Conservation (phyloP, 768 basidiomycete genomes). For the Strobilomyces dryophilus region DNA sequence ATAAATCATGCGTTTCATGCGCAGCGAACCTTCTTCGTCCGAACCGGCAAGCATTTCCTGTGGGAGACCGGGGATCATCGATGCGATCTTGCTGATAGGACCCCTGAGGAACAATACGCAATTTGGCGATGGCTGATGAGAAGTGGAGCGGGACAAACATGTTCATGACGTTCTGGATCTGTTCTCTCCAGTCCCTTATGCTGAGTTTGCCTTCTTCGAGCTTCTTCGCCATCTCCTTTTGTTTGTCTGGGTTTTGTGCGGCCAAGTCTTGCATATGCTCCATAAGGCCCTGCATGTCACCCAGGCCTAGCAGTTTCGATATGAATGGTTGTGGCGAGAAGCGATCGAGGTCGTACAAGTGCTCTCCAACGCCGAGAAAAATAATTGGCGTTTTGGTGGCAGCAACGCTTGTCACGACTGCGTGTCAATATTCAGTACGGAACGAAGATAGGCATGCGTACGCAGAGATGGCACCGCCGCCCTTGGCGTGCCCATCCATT, state of each 20-base stretch:
- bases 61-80: constrained; percentile 97
- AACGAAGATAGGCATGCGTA: constrained; percentile 39
- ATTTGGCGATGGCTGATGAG: constrained; percentile 6
- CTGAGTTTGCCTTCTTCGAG: constrained; percentile 95
- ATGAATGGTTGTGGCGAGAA: constrained; percentile 97
- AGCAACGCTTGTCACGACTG: constrained; percentile 66
- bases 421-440: constrained; percentile 3
- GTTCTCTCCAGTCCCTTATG: constrained; percentile 96
- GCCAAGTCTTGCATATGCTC: constrained; percentile 98
- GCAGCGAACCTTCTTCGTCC: constrained; percentile 86
- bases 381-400: constrained; percentile 98
- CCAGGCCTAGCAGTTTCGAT: constrained; percentile 91
- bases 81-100: constrained; percentile 97
- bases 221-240: constrained; percentile 98
- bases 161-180: constrained; percentile 96
- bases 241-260: constrained; percentile 89
- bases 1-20: constrained; percentile 97
- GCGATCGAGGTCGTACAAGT: constrained; percentile 93
- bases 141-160: constrained; percentile 55
- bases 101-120: constrained; percentile 55
- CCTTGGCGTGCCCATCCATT: constrained; percentile 99
- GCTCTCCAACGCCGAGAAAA: constrained; percentile 97
- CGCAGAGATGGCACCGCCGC: constrained; percentile 99
- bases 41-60: constrained; percentile 88
- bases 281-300: constrained; percentile 95